phyloP scores from a whole-genome alignment of 345 rosid genomes.

The Lepidium africanum region DNA sequence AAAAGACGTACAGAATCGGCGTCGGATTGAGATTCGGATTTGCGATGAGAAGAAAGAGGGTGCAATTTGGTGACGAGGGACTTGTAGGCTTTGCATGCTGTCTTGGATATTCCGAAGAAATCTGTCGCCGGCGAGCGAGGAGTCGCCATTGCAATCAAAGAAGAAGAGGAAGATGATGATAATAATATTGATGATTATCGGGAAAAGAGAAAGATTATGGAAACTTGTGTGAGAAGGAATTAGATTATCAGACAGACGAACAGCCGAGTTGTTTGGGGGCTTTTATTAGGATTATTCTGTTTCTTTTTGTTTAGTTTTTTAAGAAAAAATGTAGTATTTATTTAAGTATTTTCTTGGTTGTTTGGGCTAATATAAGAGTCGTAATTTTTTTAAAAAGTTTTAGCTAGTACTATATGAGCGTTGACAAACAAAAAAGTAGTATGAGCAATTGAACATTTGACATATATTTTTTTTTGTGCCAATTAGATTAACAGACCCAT shows the following conservation, averaged over 20 bases:
- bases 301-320: not conserved
- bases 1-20: constrained; percentile 16
- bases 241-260: constrained; percentile 11
- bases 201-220: not conserved
- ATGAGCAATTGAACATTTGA: too few relatives aligned
- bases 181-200: too few relatives aligned
- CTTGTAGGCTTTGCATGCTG: constrained; percentile 54
- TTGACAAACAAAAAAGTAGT: too few relatives aligned
- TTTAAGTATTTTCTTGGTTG: not conserved
- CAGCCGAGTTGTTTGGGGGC: constrained; percentile 25
- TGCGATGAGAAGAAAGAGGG: constrained; percentile 29
- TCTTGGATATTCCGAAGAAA: constrained; percentile 33
- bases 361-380: not conserved
- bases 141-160: constrained; percentile 34
- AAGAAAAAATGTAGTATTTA: not conserved
- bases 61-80: constrained; percentile 48
- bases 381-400: not conserved
- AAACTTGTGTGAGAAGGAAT: constrained; percentile 6
- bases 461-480: too few relatives aligned
- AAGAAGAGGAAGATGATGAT: not conserved
- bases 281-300: constrained; percentile 26
- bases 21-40: constrained; percentile 30
- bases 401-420: too few relatives aligned
- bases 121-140: constrained; percentile 35
- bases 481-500: too few relatives aligned